Conservation (phyloP, 208 protist species). For the Tritrichomonas foetus region DNA sequence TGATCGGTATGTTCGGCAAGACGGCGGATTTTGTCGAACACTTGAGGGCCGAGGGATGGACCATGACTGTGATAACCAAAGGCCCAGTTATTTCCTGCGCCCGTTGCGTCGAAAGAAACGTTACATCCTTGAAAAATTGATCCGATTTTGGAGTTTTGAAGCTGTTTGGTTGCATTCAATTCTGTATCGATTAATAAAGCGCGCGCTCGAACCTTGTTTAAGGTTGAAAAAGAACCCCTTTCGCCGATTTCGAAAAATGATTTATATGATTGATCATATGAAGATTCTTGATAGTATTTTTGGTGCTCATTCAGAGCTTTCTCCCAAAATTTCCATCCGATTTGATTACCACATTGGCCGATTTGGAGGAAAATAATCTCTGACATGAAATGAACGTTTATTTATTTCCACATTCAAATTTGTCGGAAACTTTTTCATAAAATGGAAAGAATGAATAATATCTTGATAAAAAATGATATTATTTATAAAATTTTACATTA, state of each 20-base stretch:
- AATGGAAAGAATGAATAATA: too few species aligned
- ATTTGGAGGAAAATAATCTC: constrained; percentile 54
- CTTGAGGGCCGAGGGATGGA: constrained; percentile 69
- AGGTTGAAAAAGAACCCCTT: background rate
- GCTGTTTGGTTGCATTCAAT: constrained; percentile 73
- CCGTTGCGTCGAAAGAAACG: constrained; percentile 42
- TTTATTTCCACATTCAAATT: too few species aligned
- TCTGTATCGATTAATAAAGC: constrained; percentile 90
- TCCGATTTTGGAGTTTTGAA: background rate
- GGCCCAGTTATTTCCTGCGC: constrained; percentile 73
- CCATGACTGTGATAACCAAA: constrained; percentile 80
- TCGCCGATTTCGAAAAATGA: constrained; percentile 20
- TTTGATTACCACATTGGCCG: constrained; percentile 65
- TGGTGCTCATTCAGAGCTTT: constrained; percentile 83
- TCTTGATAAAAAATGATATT: too few species aligned
- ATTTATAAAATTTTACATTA: too few species aligned
- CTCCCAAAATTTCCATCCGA: constrained; percentile 83
- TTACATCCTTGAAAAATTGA: background rate
- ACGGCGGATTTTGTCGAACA: constrained; percentile 66
- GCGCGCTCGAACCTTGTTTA: constrained; percentile 58
- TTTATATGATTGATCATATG: constrained; percentile 33
- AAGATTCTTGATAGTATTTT: constrained; percentile 51
- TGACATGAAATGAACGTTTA: constrained; percentile 40
- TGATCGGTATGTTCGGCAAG: constrained; percentile 80
- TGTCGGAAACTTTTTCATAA: too few species aligned